Percentiles rank a stretch among this genome's conserved stretches.
Conservation (phyloP, 352 stramenopile species). For the Phytopythium boreale region DNA sequence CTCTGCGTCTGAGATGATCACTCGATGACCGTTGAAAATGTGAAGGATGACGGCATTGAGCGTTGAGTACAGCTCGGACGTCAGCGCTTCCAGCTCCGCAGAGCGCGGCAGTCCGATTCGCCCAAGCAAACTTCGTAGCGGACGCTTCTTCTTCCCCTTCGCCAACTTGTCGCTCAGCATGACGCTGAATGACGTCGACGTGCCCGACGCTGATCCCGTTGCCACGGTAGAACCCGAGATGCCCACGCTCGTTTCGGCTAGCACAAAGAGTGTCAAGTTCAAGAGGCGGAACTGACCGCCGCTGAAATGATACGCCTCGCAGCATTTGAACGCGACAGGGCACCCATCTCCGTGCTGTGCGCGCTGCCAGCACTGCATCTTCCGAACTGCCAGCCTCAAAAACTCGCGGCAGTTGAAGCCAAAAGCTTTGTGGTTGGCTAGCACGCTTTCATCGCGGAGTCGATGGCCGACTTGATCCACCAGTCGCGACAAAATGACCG, state of each 20-base stretch:
- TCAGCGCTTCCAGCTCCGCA: slow-evolving; percentile 45
- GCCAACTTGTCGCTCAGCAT: slow-evolving; percentile 53
- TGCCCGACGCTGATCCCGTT: slow-evolving; percentile 2
- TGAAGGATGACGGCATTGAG: slow-evolving; percentile 66
- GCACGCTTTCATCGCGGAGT: slow-evolving; percentile 38
- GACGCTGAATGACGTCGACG: slow-evolving; percentile 36
- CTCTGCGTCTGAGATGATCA: slow-evolving; percentile 46
- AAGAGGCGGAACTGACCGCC: slow-evolving; percentile 48
- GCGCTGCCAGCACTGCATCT: slow-evolving; percentile 70
- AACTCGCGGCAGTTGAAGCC: slow-evolving; percentile 58
- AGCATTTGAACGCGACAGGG: slow-evolving; percentile 42
- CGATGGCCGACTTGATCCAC: slow-evolving; percentile 46
- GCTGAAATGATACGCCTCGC: slow-evolving; percentile 48
- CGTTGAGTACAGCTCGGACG: slow-evolving; percentile 44
- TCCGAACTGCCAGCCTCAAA: slow-evolving; percentile 43
- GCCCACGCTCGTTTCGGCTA: slow-evolving; percentile 44
- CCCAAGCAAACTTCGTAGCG: slow-evolving; percentile 45
- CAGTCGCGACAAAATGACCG: slow-evolving; percentile 45
- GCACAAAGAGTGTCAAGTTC: slow-evolving; percentile 57
- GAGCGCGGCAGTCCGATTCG: slow-evolving; percentile 50
- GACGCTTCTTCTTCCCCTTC: slow-evolving; percentile 50
- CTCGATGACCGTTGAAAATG: slow-evolving; percentile 48
- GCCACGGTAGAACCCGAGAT: slow-evolving; percentile 16
- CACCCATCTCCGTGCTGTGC: slow-evolving; percentile 64
- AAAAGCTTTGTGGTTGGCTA: slow-evolving; percentile 52